Base-by-base conservation (phyloP, 2,329 filamentous ascomycete species). In the Ceratocystis lukuohia region DNA sequence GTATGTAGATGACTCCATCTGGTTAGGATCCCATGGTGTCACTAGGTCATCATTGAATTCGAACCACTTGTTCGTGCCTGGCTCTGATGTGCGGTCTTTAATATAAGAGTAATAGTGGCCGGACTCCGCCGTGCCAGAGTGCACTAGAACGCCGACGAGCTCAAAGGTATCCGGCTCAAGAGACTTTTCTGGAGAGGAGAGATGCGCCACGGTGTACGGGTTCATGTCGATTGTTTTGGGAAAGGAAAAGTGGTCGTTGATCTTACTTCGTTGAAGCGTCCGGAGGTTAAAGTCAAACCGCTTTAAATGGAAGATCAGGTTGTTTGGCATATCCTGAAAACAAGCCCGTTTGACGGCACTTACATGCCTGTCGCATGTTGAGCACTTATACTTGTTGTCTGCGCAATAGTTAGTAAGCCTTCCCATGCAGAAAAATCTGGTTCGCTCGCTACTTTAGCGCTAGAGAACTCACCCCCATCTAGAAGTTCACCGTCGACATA, bases 301-400 rank as follows among this genome's bases (percentile, higher is more conserved):
- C 75, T 94, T 99, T 65, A 99, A 78, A 73, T 97, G 94, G 73
- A 97, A 95, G 67, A 97, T 97, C 48, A 99, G 78, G 72, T 96
- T 92, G 75, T 99, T 88, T 0, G 94, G 93, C 5, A 96, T 84
- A 69, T 96, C 88, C 73, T 96, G 96, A 67, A 97, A 78, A 71
- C 93, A 97, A 12, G 92, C 89, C 84, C 88, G 84, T 75, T 96
- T 96, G 70, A 97, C 90, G 22, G 94, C 94, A 75, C 96, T 88
- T 17, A 99, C 94, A 71, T 94, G 88, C 10, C 84, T 84, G 69
- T 91, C 89, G 74, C 94, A 99, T 3, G 85, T 88, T 37, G 91
- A 92, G 76, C 94, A 99, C 70, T 95, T 96, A 79, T 97, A 99
- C 77, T 96, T 96, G 78, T 99, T 97, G 72, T 96, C 91, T 87